These are phyloP conservation scores for Aspergillus sclerotiicarbonarius DNA, from an alignment of 495 filamentous ascomycete genomes.

Conservation along the genomic window DNA sequence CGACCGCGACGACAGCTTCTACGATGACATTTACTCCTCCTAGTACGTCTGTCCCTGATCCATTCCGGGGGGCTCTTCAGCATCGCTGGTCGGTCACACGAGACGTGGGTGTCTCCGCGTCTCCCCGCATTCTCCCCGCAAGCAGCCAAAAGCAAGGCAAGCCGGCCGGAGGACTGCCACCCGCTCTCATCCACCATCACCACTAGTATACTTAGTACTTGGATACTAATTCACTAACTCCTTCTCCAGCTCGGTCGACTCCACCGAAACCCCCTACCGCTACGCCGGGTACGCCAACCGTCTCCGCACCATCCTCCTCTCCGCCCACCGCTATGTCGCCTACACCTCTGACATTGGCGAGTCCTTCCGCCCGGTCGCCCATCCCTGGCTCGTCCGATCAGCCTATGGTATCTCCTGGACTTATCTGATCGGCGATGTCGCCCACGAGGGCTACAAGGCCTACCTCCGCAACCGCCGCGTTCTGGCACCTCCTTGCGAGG, in stretches of 20 bases:
- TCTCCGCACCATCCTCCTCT: constrained; percentile 82
- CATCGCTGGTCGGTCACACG: background rate
- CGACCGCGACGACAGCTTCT: constrained; percentile 75
- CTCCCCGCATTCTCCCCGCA: constrained; percentile 11
- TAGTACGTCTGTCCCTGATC: constrained; percentile 58
- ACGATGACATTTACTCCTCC: constrained; percentile 72
- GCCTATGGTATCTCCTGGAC: constrained; percentile 93
- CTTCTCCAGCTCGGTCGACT: constrained; percentile 62
- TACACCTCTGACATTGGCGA: constrained; percentile 98
- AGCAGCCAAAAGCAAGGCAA: background rate
- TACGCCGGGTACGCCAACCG: constrained; percentile 92
- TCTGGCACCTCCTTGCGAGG: constrained; percentile 36
- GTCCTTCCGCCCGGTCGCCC: constrained; percentile 89
- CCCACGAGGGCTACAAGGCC: constrained; percentile 92
- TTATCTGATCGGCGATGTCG: constrained; percentile 87
- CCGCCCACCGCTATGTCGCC: constrained; percentile 92
- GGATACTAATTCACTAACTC: constrained; percentile 20
- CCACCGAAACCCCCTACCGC: constrained; percentile 79
- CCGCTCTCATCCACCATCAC: no score
- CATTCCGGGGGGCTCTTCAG: background rate
- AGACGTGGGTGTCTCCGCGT: background rate
- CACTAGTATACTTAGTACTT: no score
- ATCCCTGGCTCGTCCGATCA: constrained; percentile 72
- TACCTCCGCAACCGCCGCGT: constrained; percentile 76
- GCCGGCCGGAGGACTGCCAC: no score